Evolutionary conservation across 2,329 filamentous ascomycete genomes (phyloP), one percentile per base, ranked within the genome.

Genomic region (Pyricularia sp.): DNA sequence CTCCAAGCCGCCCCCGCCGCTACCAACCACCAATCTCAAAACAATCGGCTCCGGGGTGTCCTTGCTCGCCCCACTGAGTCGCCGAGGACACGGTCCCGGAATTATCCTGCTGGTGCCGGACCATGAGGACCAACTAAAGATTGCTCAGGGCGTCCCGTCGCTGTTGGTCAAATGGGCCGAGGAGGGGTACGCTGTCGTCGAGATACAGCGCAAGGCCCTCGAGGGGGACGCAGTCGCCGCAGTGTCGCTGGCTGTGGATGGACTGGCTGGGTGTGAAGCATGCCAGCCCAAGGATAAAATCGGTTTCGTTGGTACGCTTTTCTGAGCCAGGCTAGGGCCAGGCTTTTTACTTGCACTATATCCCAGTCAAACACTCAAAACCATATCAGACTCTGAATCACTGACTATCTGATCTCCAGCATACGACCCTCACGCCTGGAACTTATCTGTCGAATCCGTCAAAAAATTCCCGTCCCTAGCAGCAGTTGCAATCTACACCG

Each of bases 91-190:
- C 31, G 79, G 79, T 0, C 79, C 79, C 2, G 79, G 78, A 5
- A 72, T 81, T 5, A 72, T 81, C 20, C 71, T 80, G 66, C 64
- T 79, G 9, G 68, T 73, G 11, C 17, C 70, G 36, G 71, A 75
- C 42, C 72, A 72, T 25, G 63, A 70, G 12, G 73, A 72, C 26
- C 72, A 68, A 1, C 67, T 72, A 50, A 71, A 68, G 42, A 75
- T 72, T n/a, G 1, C 10, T 4, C 14, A 61, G 25, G 58, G 58
- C 23, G 25, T 26, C 25, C 88, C 89, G 0, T 81, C 84, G 10
- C 85, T 86, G 0, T 73, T 86, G 17, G 75, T 85, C 70, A 92
- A 92, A 77, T 92, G 90, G 90, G 89, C 88, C 0, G 89, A 92
- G 74, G 90, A 92, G 75, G 88, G 89, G 0, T 91, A 86, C 72